A percentile compares a stretch with the other conserved stretches of the same genome.
phyloP scores from a whole-genome alignment of 257 asterid genomes.

The Mentha longifolia region DNA sequence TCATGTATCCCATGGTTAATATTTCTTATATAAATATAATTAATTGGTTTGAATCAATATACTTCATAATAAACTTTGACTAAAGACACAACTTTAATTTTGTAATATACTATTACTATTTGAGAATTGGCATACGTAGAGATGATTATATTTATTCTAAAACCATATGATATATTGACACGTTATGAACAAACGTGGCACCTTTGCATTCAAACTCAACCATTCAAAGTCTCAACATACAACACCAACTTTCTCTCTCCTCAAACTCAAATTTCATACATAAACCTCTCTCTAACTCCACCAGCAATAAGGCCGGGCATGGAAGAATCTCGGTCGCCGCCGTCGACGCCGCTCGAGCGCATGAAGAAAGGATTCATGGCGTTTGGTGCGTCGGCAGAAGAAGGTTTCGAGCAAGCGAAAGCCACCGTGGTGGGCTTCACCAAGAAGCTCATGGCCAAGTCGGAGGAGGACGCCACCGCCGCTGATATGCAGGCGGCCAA shows the following conservation, averaged over 20 bases:
- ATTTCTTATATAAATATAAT: no score
- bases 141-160: no score
- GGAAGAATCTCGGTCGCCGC: slow-evolving; percentile 25
- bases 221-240: background rate
- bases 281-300: background rate
- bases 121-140: no score
- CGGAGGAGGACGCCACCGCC: slow-evolving; percentile 39
- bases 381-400: slow-evolving; percentile 26
- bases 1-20: no score
- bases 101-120: no score
- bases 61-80: no score
- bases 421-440: slow-evolving; percentile 25
- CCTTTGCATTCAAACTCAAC: background rate
- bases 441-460: slow-evolving; percentile 34
- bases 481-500: slow-evolving; percentile 38
- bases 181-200: slow-evolving; percentile 1
- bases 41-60: no score
- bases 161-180: background rate
- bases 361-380: background rate
- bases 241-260: background rate
- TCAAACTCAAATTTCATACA: background rate
- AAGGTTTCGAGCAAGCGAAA: slow-evolving; percentile 29
- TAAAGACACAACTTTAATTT: no score
- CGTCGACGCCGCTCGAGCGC: slow-evolving; percentile 1
- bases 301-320: background rate